phyloP scores from a whole-genome alignment of 208 protist genomes.

The Naegleria lovaniensis region DNA sequence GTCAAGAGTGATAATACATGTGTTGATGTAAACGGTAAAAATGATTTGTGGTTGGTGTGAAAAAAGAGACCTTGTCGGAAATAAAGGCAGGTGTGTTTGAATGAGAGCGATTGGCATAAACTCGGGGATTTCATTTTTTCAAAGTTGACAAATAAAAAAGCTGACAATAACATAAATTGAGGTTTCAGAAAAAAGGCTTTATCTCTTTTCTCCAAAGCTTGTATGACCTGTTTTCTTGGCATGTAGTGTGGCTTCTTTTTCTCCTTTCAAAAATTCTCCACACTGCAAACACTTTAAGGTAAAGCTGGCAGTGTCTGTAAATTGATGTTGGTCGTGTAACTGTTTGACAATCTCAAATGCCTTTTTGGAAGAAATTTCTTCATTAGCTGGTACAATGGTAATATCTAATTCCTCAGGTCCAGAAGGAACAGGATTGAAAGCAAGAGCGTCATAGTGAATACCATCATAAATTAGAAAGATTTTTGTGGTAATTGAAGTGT shows the following conservation, averaged over 20 bases:
- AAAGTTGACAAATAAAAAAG: too few species aligned
- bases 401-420: conserved; percentile 31
- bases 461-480: conserved; percentile 44
- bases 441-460: conserved; percentile 45
- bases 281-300: conserved; percentile 10
- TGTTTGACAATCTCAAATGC: background rate
- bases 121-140: too few species aligned
- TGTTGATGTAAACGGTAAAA: too few species aligned
- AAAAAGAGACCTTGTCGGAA: too few species aligned
- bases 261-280: background rate
- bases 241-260: conserved; percentile 21
- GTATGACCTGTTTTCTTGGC: conserved; percentile 25
- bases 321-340: conserved; percentile 1
- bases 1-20: too few species aligned
- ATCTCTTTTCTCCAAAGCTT: conserved; percentile 24
- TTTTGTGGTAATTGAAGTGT: background rate
- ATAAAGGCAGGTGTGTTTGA: too few species aligned
- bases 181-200: too few species aligned
- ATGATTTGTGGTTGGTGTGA: too few species aligned
- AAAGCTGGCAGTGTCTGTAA: conserved; percentile 22
- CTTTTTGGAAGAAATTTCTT: background rate
- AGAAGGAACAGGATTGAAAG: background rate
- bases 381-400: background rate
- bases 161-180: too few species aligned
- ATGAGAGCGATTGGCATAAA: too few species aligned